Evolutionary conservation across 2,329 filamentous ascomycete species (phyloP).

Genomic region (Neofusicoccum ribis): DNA sequence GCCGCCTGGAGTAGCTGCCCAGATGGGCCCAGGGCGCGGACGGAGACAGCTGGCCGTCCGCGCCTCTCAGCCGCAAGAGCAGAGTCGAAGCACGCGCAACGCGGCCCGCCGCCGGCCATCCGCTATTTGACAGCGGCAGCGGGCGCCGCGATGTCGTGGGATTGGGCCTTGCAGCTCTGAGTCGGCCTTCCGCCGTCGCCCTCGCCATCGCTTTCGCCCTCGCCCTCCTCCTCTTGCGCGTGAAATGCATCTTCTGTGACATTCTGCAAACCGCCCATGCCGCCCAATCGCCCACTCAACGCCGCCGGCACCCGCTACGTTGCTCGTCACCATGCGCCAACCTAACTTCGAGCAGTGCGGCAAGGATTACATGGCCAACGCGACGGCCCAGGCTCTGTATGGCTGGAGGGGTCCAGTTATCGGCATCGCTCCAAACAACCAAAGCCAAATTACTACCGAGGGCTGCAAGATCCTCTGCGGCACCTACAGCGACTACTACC

Average conservation of each 20-base stretch:
- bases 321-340: not conserved
- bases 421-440: constrained; percentile 24
- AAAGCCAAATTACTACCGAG: constrained; percentile 33
- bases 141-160: no score
- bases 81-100: not conserved
- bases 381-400: not conserved
- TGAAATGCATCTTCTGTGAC: not conserved
- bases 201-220: not conserved
- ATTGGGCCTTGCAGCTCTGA: not conserved
- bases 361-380: not conserved
- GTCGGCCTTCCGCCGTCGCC: not conserved
- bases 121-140: not conserved
- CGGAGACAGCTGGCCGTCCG: not conserved
- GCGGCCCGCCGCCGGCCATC: not conserved
- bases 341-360: constrained; percentile 1
- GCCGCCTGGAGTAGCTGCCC: not conserved
- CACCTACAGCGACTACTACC: constrained; percentile 32
- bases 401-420: constrained; percentile 21
- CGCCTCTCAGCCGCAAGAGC: not conserved
- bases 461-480: constrained; percentile 40
- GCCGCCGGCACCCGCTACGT: not conserved
- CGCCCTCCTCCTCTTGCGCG: not conserved
- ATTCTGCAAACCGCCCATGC: not conserved
- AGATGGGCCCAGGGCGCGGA: not conserved
- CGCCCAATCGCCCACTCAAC: not conserved